These are phyloP conservation scores for Calonectria ilicicola DNA, from an alignment of 2,329 filamentous ascomycete genomes.

Conservation along the genomic window DNA sequence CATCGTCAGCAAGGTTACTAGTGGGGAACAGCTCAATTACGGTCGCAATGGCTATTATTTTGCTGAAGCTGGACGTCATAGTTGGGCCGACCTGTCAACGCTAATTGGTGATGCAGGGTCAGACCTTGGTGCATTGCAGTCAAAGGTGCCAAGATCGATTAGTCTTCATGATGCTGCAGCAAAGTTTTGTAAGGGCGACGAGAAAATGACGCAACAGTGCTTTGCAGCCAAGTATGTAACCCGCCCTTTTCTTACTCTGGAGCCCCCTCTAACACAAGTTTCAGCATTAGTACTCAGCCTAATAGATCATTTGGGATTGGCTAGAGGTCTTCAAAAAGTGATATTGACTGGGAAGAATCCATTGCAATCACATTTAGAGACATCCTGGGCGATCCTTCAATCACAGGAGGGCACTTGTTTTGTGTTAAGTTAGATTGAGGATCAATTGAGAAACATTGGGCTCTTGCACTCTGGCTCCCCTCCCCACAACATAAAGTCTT, in stretches of 20 bases:
- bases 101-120: not conserved
- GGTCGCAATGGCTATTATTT: not conserved
- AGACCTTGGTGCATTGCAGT: not conserved
- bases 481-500: too few relatives aligned
- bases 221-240: not conserved
- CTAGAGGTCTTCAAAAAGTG: not conserved
- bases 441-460: not conserved
- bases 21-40: not conserved
- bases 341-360: not conserved
- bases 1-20: not conserved
- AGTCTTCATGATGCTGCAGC: not conserved
- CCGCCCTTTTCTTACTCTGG: not conserved
- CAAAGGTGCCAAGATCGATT: not conserved
- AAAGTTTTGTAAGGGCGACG: not conserved
- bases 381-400: not conserved
- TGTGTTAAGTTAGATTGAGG: not conserved
- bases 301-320: not conserved
- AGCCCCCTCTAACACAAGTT: not conserved
- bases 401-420: not conserved
- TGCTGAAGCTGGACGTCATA: not conserved
- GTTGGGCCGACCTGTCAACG: not conserved
- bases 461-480: too few relatives aligned
- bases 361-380: not conserved
- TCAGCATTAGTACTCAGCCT: not conserved
- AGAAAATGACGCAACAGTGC: not conserved